Evolutionary conservation across 257 asterid species (phyloP).

Genomic region (Solanum megistacrolobum): DNA sequence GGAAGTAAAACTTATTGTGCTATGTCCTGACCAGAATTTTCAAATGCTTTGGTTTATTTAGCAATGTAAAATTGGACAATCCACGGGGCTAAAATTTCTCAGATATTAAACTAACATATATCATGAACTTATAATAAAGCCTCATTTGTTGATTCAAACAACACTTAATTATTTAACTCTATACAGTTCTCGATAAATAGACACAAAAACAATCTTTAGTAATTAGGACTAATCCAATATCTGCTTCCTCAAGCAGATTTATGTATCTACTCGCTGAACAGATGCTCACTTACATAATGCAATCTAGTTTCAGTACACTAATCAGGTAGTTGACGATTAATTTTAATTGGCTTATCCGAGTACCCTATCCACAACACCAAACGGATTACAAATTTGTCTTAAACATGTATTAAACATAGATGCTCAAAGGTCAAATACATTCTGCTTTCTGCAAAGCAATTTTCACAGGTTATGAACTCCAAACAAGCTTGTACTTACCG

Average conservation of each 20-base stretch:
- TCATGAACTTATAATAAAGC: neutral
- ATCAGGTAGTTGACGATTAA: neutral
- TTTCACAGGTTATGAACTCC: neutral
- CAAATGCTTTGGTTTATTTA: neutral
- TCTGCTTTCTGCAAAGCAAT: neutral
- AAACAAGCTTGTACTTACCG: neutral
- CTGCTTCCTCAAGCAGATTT: neutral
- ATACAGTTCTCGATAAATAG: neutral
- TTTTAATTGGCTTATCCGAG: neutral
- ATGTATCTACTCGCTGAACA: neutral
- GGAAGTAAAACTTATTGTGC: neutral
- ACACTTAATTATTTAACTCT: neutral
- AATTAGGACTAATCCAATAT: neutral
- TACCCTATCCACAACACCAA: neutral
- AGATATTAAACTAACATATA: neutral
- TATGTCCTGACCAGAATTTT: neutral
- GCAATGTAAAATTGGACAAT: neutral
- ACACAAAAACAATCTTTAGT: neutral
- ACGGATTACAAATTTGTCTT: neutral
- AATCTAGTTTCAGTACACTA: neutral
- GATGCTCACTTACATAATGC: neutral
- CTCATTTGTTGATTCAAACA: neutral
- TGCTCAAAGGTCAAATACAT: neutral
- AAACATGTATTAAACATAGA: neutral
- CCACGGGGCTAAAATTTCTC: neutral